A percentile compares a stretch with the other conserved stretches of the same genome.
These are phyloP conservation scores for Cyathus striatus DNA, from an alignment of 768 basidiomycete species.

Conservation along the genomic window DNA sequence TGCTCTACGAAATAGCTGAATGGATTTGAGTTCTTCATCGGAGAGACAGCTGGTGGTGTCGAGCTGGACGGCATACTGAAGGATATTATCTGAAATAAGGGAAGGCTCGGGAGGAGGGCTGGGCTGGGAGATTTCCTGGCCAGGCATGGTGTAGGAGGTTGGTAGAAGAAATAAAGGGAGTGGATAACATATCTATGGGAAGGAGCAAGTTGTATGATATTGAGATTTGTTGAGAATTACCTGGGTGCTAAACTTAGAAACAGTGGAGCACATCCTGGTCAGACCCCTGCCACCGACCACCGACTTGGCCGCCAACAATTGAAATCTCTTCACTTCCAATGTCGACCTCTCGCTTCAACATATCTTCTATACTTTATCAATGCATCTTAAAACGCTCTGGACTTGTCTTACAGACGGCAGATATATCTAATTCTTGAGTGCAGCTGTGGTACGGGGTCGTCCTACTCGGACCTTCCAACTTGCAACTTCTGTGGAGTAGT, in stretches of 20 bases:
- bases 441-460: no score
- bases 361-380: no score
- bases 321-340: no score
- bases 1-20: slow-evolving; percentile 52
- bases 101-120: slow-evolving; percentile 72
- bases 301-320: no score
- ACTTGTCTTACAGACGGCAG: no score
- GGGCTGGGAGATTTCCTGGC: slow-evolving; percentile 47
- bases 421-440: no score
- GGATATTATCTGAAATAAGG: slow-evolving; percentile 52
- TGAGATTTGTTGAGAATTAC: background rate
- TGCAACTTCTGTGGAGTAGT: no score
- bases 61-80: slow-evolving; percentile 44
- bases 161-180: background rate
- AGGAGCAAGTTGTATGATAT: background rate
- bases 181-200: background rate
- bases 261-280: background rate
- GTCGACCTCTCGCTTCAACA: no score
- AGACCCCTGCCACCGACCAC: slow-evolving; percentile 1
- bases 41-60: slow-evolving; percentile 42
- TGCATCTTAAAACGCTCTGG: no score
- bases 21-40: slow-evolving; percentile 41
- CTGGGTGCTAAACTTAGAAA: background rate
- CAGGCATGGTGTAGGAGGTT: slow-evolving; percentile 42
- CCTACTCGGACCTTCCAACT: no score